phyloP scores from a whole-genome alignment of 1,284 basidiomycete species.

The Boletus sp. region DNA sequence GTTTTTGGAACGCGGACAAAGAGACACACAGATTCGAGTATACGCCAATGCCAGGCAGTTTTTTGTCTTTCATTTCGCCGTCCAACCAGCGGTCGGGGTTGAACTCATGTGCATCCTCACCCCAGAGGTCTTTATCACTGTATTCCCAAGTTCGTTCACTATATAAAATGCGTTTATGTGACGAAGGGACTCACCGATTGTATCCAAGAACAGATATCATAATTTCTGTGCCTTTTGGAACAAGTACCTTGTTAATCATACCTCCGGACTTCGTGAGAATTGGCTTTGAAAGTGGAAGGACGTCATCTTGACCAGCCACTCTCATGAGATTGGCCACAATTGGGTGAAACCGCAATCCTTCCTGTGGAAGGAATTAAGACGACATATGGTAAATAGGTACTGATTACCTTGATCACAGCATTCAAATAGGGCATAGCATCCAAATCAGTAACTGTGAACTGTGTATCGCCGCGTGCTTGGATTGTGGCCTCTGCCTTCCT shows the following conservation, averaged over 20 bases:
- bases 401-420: constrained; percentile 48
- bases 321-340: constrained; percentile 31
- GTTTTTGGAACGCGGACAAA: neutral
- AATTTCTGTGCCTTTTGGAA: constrained; percentile 36
- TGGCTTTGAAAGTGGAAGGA: constrained; percentile 44
- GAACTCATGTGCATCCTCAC: constrained; percentile 45
- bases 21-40: constrained; percentile 46
- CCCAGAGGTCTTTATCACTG: constrained; percentile 45
- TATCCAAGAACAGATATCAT: constrained; percentile 35
- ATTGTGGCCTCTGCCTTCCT: constrained; percentile 31
- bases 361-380: constrained; percentile 17
- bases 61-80: constrained; percentile 32
- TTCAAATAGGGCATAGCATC: constrained; percentile 49
- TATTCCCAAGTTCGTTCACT: neutral
- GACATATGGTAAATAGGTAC: too few species aligned
- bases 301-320: constrained; percentile 38
- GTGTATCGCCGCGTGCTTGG: constrained; percentile 35
- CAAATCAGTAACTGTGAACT: constrained; percentile 42
- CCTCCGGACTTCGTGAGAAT: constrained; percentile 35
- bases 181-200: constrained; percentile 30
- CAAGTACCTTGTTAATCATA: constrained; percentile 33
- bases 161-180: neutral
- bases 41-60: constrained; percentile 39
- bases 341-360: constrained; percentile 39
- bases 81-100: constrained; percentile 50